phyloP scores from a whole-genome alignment of 768 basidiomycete genomes.

The Trametes villosa region DNA sequence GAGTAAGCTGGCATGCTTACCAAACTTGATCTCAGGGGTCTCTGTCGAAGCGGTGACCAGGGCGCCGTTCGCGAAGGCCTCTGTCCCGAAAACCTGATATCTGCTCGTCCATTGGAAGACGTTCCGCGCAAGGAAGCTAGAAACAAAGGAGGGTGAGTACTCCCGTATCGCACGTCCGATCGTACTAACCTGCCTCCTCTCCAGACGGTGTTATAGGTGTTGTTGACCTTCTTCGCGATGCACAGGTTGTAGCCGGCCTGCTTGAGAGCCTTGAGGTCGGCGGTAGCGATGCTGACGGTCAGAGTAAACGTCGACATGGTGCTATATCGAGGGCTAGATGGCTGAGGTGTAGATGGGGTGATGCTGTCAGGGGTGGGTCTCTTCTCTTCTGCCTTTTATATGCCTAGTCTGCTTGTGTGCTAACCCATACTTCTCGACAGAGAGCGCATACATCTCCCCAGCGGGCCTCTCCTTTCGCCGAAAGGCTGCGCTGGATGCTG shows the following conservation, averaged over 20 bases:
- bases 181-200: background rate
- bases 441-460: too few relatives aligned
- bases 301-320: background rate
- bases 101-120: background rate
- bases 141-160: background rate
- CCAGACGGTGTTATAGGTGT: background rate
- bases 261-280: background rate
- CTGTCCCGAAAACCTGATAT: background rate
- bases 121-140: background rate
- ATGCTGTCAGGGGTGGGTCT: background rate
- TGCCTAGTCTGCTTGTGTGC: too few relatives aligned
- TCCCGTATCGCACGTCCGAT: background rate
- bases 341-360: background rate
- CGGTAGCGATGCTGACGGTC: background rate
- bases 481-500: too few relatives aligned
- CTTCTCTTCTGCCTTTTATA: too few relatives aligned
- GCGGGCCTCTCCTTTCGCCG: too few relatives aligned
- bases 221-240: background rate
- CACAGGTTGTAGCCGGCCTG: background rate
- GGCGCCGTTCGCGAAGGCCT: background rate
- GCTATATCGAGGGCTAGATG: background rate
- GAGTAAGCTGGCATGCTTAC: background rate
- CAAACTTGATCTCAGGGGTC: background rate
- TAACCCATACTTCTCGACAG: too few relatives aligned
- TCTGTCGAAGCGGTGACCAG: background rate